These are phyloP conservation scores for Colletotrichum godetiae DNA, from an alignment of 2,329 filamentous ascomycete genomes.

Conservation along the genomic window DNA sequence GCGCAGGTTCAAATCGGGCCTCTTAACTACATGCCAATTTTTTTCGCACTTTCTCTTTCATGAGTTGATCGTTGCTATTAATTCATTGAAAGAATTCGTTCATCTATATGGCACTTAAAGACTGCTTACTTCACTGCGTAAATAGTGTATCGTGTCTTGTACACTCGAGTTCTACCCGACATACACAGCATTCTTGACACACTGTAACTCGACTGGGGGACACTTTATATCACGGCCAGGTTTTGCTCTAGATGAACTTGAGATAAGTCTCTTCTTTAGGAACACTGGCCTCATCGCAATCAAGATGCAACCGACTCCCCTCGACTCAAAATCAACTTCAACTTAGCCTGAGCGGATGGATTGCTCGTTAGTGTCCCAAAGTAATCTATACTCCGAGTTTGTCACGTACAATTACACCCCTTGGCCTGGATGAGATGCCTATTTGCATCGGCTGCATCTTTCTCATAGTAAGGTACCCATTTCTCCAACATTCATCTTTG, in stretches of 20 bases:
- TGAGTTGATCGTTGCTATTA: neutral
- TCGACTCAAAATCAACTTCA: neutral
- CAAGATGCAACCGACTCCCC: too few species aligned
- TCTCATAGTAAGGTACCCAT: too few species aligned
- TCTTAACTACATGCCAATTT: neutral
- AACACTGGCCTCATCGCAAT: neutral
- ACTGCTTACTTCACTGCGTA: too few species aligned
- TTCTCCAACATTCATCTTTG: neutral
- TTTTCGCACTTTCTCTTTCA: neutral
- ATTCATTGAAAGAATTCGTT: neutral
- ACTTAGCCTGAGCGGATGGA: neutral
- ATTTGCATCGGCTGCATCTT: too few species aligned
- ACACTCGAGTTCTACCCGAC: too few species aligned
- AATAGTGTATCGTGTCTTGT: too few species aligned
- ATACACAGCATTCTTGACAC: too few species aligned
- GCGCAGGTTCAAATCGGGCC: neutral
- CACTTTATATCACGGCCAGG: too few species aligned
- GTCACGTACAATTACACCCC: neutral
- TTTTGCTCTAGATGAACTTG: neutral
- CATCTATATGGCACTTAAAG: too few species aligned
- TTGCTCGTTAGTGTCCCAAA: neutral
- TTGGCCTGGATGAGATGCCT: too few species aligned
- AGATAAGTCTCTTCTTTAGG: neutral
- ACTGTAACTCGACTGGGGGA: too few species aligned
- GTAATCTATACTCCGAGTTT: neutral